phyloP scores from a whole-genome alignment of 2,329 filamentous ascomycete species.

The Bipolaris zeicola region DNA sequence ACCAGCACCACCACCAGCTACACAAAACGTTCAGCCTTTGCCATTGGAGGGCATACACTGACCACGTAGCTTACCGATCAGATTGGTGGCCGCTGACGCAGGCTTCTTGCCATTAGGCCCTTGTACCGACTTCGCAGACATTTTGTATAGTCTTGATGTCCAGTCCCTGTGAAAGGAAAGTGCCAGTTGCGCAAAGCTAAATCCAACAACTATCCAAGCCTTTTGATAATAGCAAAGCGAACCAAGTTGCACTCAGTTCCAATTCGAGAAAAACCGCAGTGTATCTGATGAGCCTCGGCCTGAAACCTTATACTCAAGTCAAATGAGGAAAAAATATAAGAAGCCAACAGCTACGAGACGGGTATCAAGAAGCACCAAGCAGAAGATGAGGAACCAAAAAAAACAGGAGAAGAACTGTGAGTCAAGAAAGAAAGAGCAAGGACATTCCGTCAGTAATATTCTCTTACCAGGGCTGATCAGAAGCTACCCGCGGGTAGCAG shows the following conservation, averaged over 20 bases:
- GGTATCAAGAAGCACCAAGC: conserved; percentile 10
- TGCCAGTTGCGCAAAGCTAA: not conserved
- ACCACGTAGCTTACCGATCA: conserved; percentile 72
- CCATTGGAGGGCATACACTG: not conserved
- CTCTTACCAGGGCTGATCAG: conserved; percentile 9
- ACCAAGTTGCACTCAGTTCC: not conserved
- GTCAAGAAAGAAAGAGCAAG: conserved; percentile 12
- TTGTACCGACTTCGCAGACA: conserved; percentile 65
- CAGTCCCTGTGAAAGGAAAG: conserved; percentile 2
- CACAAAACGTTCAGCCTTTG: conserved; percentile 23
- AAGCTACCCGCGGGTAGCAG: conserved; percentile 42
- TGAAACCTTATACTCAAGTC: conserved; percentile 22
- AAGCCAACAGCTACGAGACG: conserved; percentile 3
- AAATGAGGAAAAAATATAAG: conserved; percentile 6
- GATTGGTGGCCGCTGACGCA: conserved; percentile 83
- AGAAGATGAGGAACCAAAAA: conserved; percentile 4
- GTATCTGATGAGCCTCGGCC: conserved; percentile 2
- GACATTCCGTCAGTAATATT: conserved; percentile 34
- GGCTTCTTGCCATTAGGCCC: conserved; percentile 72
- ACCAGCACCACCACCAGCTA: conserved; percentile 93
- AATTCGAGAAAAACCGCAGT: not conserved
- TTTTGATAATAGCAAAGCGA: not conserved
- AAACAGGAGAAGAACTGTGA: conserved; percentile 6
- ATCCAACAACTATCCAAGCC: not conserved
- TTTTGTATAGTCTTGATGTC: conserved; percentile 37